phyloP scores from a whole-genome alignment of 78 protist genomes.

The Creolimax fragrantissima region DNA sequence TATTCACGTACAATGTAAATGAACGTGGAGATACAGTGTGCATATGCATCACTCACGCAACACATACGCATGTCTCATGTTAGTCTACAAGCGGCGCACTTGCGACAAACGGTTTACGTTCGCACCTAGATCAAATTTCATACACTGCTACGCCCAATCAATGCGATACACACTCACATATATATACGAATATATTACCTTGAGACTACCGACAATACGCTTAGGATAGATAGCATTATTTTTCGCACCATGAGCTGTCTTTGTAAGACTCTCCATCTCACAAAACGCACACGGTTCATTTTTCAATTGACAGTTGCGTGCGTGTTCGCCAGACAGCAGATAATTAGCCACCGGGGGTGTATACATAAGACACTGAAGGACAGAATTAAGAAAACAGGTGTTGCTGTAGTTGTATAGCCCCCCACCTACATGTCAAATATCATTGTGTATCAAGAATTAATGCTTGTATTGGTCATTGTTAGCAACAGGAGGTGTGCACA shows the following conservation, averaged over 20 bases:
- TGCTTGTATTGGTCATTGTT: too few relatives aligned
- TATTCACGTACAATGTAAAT: too few relatives aligned
- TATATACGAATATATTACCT: background rate
- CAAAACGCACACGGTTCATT: background rate
- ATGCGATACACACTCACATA: too few relatives aligned
- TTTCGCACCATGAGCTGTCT: background rate
- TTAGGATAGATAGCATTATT: background rate
- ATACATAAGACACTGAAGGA: slow-evolving; percentile 80
- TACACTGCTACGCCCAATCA: too few relatives aligned
- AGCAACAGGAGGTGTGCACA: too few relatives aligned
- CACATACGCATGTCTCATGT: too few relatives aligned
- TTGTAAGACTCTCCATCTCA: background rate
- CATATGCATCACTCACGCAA: too few relatives aligned
- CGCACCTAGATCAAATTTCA: too few relatives aligned
- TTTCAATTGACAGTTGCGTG: background rate
- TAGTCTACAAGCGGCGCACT: too few relatives aligned
- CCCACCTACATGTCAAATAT: background rate
- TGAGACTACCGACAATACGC: background rate
- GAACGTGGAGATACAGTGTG: too few relatives aligned
- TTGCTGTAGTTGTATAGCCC: slow-evolving; percentile 68
- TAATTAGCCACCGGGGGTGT: slow-evolving; percentile 65
- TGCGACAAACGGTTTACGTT: too few relatives aligned
- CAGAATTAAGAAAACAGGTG: slow-evolving; percentile 86
- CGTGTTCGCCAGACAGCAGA: slow-evolving; percentile 22
- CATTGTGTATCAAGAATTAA: too few relatives aligned